Percentiles rank a stretch among this genome's conserved stretches.
phyloP scores from a whole-genome alignment of 345 rosid genomes.

The Citrus mangshanensis region DNA sequence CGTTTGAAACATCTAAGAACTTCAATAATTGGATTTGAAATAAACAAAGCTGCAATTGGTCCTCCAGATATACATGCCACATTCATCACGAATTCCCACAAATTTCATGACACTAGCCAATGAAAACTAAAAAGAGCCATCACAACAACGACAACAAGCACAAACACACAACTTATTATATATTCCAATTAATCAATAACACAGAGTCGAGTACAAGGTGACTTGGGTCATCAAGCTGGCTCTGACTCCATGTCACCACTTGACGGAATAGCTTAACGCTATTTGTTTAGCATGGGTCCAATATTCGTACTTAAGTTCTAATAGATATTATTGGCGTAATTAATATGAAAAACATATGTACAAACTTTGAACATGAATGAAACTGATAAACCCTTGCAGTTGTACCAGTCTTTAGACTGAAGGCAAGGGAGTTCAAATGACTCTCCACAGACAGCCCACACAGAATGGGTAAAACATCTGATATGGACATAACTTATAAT shows the following conservation, averaged over 20 bases:
- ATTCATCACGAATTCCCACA: too few relatives aligned
- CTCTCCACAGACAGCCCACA: slow-evolving; percentile 6
- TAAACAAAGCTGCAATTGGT: too few relatives aligned
- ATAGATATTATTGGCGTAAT: slow-evolving; percentile 6
- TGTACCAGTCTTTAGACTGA: background rate
- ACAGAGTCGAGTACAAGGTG: background rate
- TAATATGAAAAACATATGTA: slow-evolving; percentile 11
- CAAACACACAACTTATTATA: background rate
- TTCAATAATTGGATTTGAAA: too few relatives aligned
- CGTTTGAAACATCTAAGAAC: too few relatives aligned
- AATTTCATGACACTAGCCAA: too few relatives aligned
- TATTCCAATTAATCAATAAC: background rate
- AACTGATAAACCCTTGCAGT: background rate
- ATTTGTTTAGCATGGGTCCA: background rate
- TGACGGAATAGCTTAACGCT: background rate
- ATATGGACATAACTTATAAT: background rate
- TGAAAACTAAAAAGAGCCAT: too few relatives aligned
- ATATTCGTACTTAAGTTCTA: background rate
- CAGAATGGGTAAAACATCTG: background rate
- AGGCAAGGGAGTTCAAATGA: background rate
- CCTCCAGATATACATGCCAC: too few relatives aligned
- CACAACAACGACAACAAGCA: background rate
- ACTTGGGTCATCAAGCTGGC: background rate
- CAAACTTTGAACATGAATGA: slow-evolving; percentile 15
- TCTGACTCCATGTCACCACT: background rate